Base-by-base conservation (phyloP, 192 early-diverging fungal species). In the Dissophora ornata region DNA sequence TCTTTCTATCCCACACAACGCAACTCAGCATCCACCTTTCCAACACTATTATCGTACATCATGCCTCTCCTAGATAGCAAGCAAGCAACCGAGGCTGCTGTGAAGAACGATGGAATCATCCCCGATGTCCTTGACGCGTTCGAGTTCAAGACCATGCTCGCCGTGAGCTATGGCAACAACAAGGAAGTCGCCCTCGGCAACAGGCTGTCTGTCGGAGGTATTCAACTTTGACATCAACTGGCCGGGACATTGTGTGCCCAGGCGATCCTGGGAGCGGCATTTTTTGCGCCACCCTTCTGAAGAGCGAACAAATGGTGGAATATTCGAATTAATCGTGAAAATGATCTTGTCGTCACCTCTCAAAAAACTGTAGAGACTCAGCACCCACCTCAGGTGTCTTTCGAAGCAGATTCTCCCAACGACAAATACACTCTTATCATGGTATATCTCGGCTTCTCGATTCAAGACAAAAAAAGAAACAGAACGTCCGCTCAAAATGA, bases 31-130 rank as follows among this genome's bases (percentile, higher is more conserved):
- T n/a, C n/a, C n/a, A n/a, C n/a, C n/a, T n/a, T n/a, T n/a, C n/a
- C n/a, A n/a, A n/a, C n/a, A n/a, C n/a, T n/a, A n/a, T n/a, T n/a
- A n/a, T n/a, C n/a, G n/a, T n/a, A 42, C 57, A 57, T 51, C 4
- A 84, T 84, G 85, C 79, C 79, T 41, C 82, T 87, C 56, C 44
- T 87, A 18, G 84, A 81, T 53, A 57, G 66, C 21, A 62, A 77
- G 30, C 70, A 71, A 67, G 73, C 79, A 38, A 73, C 81, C 18
- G 59, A 62, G 16, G 19, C 55, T 34, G 63, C 80, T 19, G 48
- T 87, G 41, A 77, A 62, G 56, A 45, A 75, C 32, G 67, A 60
- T 13, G 80, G 67, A 5, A 59, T 87, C 28, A 80, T 84, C 50
- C 83, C 85, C 24, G 83, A 84, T 57, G 67, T 82, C 10, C 46